Conservation (phyloP, 352 stramenopile species). For the Phytophthora cajani region DNA sequence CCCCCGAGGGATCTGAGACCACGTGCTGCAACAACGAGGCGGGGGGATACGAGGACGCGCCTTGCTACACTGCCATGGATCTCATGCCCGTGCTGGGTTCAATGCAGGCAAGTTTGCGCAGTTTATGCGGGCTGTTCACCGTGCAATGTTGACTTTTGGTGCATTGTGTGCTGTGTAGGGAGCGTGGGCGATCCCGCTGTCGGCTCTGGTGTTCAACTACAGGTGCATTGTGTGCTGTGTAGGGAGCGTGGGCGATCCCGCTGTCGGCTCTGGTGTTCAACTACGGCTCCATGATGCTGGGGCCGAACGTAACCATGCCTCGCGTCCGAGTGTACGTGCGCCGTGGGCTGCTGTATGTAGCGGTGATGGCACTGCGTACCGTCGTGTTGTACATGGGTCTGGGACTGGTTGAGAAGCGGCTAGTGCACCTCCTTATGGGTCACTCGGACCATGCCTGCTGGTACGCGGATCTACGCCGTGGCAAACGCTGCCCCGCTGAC, state of each 20-base stretch:
- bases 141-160: not conserved
- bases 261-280: constrained; percentile 69
- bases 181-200: constrained; percentile 71
- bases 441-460: constrained; percentile 49
- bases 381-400: constrained; percentile 74
- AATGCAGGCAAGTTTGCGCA: constrained; percentile 36
- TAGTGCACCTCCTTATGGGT: constrained; percentile 50
- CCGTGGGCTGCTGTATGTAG: constrained; percentile 62
- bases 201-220: constrained; percentile 52
- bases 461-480: constrained; percentile 64
- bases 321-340: constrained; percentile 65
- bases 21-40: constrained; percentile 63
- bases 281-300: constrained; percentile 73
- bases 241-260: constrained; percentile 74
- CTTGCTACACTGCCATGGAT: constrained; percentile 78
- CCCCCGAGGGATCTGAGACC: constrained; percentile 38
- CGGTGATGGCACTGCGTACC: constrained; percentile 68
- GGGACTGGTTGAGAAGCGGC: constrained; percentile 53
- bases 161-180: constrained; percentile 37
- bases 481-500: constrained; percentile 50
- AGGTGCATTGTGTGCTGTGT: constrained; percentile 7
- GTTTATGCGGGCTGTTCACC: not conserved
- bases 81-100: constrained; percentile 57
- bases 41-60: constrained; percentile 30
- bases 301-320: constrained; percentile 49